Percentiles rank a stretch among this genome's conserved stretches.
Conservation (phyloP, 306 rosid genomes). For the Neltuma alba region DNA sequence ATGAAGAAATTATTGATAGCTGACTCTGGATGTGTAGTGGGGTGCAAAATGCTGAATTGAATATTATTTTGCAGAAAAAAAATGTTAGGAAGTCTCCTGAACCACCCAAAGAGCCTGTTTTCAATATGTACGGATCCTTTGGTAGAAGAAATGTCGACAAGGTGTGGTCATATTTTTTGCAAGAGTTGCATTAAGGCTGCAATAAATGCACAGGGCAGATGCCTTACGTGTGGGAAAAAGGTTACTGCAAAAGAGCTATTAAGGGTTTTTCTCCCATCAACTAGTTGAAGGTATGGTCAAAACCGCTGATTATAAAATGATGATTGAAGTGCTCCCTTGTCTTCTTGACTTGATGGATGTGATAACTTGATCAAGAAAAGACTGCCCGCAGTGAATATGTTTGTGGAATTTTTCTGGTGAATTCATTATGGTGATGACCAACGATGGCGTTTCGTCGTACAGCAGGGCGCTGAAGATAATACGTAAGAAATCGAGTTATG, state of each 20-base stretch:
- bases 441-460: constrained; percentile 20
- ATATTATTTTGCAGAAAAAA: constrained; percentile 52
- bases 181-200: constrained; percentile 67
- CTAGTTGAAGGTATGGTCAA: constrained; percentile 48
- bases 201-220: constrained; percentile 46
- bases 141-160: constrained; percentile 74
- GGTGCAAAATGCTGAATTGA: constrained; percentile 24
- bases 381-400: not conserved
- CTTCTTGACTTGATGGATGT: not conserved
- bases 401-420: not conserved
- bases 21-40: not conserved
- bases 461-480: constrained; percentile 38
- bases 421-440: not conserved
- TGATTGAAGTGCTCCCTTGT: not conserved
- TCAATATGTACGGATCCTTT: constrained; percentile 71
- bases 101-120: constrained; percentile 73
- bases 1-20: not conserved
- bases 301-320: not conserved
- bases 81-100: constrained; percentile 33
- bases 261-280: constrained; percentile 78
- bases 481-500: not conserved
- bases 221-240: constrained; percentile 86
- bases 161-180: constrained; percentile 95
- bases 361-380: not conserved
- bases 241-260: constrained; percentile 58